Base-by-base conservation (phyloP, 257 asterid species). In the Cruciata laevipes region DNA sequence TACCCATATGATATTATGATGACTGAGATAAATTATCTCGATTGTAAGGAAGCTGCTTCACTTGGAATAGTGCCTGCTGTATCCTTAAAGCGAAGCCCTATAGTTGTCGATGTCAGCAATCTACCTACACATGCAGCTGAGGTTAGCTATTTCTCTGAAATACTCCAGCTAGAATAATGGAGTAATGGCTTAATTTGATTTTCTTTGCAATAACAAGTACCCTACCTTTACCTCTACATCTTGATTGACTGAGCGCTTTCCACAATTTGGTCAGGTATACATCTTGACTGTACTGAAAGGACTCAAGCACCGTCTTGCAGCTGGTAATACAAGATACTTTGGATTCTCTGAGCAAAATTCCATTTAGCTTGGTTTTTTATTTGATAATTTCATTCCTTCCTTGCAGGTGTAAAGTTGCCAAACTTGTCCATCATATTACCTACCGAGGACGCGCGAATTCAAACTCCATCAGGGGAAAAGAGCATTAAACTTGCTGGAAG, bases 241-340 rank as follows among this genome's bases (percentile, higher is more conserved):
- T 42, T 12, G 51, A 42, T 5, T 42, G 20, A 47, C 55, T 47
- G 55, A 47, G 55, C 8, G 20, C 55, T 68, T 77, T 66, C 67
- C 66, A 64, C 71, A 61, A 59, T 69, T 77, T 84, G 73, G 68
- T 71, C 87, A 93, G 99, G 99, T 90, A 47, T 93, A 86, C 80
- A 70, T 93, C 71, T 86, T 90, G 97, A 84, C 95, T 8, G 95
- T 93, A 71, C 79, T 90, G 75, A 93, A 84, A 82, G 86, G 95
- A 79, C 95, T 93, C 85, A 93, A 93, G 88, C 84, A 88, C 77
- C 97, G 97, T 23, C 83, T 90, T 74, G 96, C 99, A 77, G 99
- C 97, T 63, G 99, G 99, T 93, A 88, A 27, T 74, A 68, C 68
- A 75, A 70, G 30, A 66, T 76, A 35, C 67, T 37, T 77, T 75